Evolutionary conservation across 805 yeast genomes (phyloP).

Genomic region (Pichia deserticola): DNA sequence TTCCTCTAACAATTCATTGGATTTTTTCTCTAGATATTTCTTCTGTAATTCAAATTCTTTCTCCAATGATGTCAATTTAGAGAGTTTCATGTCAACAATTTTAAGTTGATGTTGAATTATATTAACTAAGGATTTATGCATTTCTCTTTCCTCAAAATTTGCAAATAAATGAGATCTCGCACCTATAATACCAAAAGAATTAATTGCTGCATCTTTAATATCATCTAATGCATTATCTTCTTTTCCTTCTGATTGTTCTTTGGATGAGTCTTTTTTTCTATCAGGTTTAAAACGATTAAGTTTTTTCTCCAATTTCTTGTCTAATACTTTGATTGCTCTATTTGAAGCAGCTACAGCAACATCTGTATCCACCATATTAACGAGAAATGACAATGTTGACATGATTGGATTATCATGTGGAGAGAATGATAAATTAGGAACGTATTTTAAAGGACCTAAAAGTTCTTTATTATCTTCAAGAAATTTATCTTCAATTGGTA

Average conservation of each 20-base stretch:
- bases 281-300: constrained; percentile 24
- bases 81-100: constrained; percentile 57
- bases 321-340: constrained; percentile 47
- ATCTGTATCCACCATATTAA: constrained; percentile 77
- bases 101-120: constrained; percentile 56
- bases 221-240: constrained; percentile 18
- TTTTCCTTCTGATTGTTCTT: constrained; percentile 5
- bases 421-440: constrained; percentile 78
- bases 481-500: constrained; percentile 76
- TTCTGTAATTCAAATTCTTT: constrained; percentile 59
- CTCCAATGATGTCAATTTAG: constrained; percentile 53
- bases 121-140: constrained; percentile 49
- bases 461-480: constrained; percentile 39
- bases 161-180: constrained; percentile 76
- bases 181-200: constrained; percentile 72
- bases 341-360: constrained; percentile 77
- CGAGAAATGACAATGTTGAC: constrained; percentile 84
- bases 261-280: not conserved
- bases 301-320: constrained; percentile 34
- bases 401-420: constrained; percentile 89
- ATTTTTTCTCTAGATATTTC: constrained; percentile 50
- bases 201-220: constrained; percentile 53
- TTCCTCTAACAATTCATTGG: constrained; percentile 60
- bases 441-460: constrained; percentile 70
- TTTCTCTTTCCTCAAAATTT: constrained; percentile 71